Evolutionary conservation across 1,284 basidiomycete genomes (phyloP), one percentile per base, ranked within the genome.

Genomic region (Heterobasidion annosum): DNA sequence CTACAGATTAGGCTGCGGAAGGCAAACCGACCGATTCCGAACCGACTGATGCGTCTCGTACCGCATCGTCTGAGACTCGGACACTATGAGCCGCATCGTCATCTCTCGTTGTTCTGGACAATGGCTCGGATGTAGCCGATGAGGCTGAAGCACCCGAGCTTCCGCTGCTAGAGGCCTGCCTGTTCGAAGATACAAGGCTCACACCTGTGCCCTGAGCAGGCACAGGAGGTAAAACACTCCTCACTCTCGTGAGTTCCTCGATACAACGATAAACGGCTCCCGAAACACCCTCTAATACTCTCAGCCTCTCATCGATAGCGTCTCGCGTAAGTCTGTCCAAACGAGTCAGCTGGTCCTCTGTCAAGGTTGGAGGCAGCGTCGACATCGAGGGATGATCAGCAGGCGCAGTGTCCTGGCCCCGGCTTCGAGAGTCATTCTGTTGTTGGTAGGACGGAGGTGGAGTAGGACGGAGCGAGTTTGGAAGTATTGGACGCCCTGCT

Each of bases 301-400:
- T 74, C 56, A 95, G 70, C 55, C 91, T 78, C 66, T 93, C 89
- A 59, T 93, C 88, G 49, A 95, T 88, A 3, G 86, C 86, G 61
- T 88, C 85, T 49, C 89, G 73, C 18, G 87, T 88, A 34, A 86
- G 64, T 37, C 64, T 69, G 59, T 91, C 88, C 65, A 88, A 70
- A 37, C 74, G 65, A 19, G 68, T 70, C 34, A 88, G 72, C 62
- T 85, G 86, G 54, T 77, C 77, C 46, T 81, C 81, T 40, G 77
- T 82, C 59, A 83, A 64, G 52, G 67, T 72, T 45, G 73, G 72
- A 51, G 76, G 84, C 52, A 78, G 70, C 59, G 67, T 70, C 34
- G 62, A 61, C 54, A 68, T 64, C 50, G 66, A 61, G 10, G 65
- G 54, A 43, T 56, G 61, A 40, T 50, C 45, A 53, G 57, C 52